Conservation (phyloP, 148 eudicot genomes). For the Amaranthus hypochondriacus region DNA sequence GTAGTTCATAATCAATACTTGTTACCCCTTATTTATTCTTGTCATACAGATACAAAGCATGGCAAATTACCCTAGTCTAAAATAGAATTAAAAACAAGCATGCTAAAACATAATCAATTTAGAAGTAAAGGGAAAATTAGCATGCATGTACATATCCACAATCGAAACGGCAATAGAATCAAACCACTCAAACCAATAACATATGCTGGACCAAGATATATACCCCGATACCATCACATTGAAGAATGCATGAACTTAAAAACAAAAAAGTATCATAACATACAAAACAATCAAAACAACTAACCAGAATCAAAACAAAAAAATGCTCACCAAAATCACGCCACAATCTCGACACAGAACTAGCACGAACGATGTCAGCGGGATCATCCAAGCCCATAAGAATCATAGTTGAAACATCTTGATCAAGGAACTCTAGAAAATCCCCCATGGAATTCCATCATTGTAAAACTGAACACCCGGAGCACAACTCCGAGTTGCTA, state of each 20-base stretch:
- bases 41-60: no score
- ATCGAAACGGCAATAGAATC: no score
- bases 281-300: background rate
- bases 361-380: slow-evolving; percentile 56
- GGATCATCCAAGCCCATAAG: slow-evolving; percentile 61
- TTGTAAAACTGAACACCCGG: background rate
- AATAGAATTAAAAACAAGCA: background rate
- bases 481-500: background rate
- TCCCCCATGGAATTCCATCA: slow-evolving; percentile 28
- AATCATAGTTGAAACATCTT: slow-evolving; percentile 44
- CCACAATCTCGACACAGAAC: slow-evolving; percentile 60
- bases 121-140: background rate
- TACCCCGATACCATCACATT: background rate
- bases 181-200: no score
- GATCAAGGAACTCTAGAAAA: slow-evolving; percentile 46
- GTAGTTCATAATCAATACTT: no score
- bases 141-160: background rate
- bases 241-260: background rate
- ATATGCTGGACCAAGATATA: no score
- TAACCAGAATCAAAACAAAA: background rate
- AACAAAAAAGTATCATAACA: background rate
- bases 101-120: background rate
- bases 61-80: background rate
- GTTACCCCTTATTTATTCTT: no score
- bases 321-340: slow-evolving; percentile 54